Percentiles rank a stretch among this genome's conserved stretches.
Evolutionary conservation across 2,329 filamentous ascomycete species (phyloP).

Genomic region (Dactylellina cionopaga): DNA sequence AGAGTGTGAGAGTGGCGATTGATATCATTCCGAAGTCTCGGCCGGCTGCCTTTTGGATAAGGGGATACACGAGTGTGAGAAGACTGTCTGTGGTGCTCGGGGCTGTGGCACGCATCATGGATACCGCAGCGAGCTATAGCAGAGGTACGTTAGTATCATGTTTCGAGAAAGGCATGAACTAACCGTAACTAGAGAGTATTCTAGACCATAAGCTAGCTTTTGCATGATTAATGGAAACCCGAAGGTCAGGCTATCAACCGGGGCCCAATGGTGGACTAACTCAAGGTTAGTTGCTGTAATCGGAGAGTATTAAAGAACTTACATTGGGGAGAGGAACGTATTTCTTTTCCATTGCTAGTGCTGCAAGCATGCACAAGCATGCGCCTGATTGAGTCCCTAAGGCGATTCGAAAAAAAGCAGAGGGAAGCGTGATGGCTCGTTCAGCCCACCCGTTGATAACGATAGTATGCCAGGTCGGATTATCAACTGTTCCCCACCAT

Average conservation of each 20-base stretch:
- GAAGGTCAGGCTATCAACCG: too few species aligned
- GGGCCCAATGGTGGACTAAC: too few species aligned
- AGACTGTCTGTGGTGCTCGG: not conserved
- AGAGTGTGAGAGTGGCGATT: not conserved
- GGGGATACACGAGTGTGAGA: not conserved
- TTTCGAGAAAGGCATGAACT: too few species aligned
- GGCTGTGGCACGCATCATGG: slow-evolving; percentile 11
- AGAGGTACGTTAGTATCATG: too few species aligned
- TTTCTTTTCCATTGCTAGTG: slow-evolving; percentile 16
- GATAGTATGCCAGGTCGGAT: slow-evolving; percentile 2
- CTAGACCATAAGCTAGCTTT: too few species aligned
- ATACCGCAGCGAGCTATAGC: slow-evolving; percentile 19
- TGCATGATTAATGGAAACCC: too few species aligned
- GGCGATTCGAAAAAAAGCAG: slow-evolving; percentile 12
- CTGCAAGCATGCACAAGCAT: slow-evolving; percentile 31
- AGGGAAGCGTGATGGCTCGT: slow-evolving; percentile 14
- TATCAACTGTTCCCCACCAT: slow-evolving; percentile 17
- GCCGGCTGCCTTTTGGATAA: not conserved
- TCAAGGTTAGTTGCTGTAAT: too few species aligned
- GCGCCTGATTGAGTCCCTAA: not conserved
- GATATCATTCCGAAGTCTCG: not conserved
- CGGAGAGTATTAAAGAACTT: not conserved
- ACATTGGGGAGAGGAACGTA: slow-evolving; percentile 17
- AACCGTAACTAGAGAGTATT: too few species aligned
- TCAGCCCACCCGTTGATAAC: slow-evolving; percentile 16